Percentiles rank a stretch among this genome's conserved stretches.
phyloP scores from a whole-genome alignment of 2,329 filamentous ascomycete genomes.

The Canariomyces notabilis region DNA sequence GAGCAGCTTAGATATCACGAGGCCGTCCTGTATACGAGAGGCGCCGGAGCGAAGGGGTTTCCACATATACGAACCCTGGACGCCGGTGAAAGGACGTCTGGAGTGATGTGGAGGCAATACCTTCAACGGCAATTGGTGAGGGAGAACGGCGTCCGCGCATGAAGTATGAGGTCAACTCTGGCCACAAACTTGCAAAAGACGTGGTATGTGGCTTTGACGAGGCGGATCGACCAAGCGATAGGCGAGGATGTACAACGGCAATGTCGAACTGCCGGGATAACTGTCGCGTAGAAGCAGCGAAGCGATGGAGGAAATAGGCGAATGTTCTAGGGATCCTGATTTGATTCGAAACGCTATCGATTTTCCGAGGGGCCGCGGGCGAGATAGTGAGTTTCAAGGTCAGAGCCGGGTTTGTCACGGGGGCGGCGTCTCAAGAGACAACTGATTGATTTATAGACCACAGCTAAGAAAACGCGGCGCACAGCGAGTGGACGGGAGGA shows the following conservation, averaged over 20 bases:
- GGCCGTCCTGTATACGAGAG: background rate
- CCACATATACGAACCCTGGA: constrained; percentile 1
- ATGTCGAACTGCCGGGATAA: background rate
- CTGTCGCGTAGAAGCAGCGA: background rate
- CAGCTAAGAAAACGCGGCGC: constrained; percentile 14
- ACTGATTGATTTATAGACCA: too few relatives aligned
- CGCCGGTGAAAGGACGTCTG: constrained; percentile 11
- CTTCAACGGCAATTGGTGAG: constrained; percentile 2
- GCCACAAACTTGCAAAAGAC: constrained; percentile 14
- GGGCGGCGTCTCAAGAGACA: constrained; percentile 16
- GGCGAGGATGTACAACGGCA: background rate
- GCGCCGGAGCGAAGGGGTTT: background rate
- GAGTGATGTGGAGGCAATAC: constrained; percentile 2
- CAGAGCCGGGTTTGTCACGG: constrained; percentile 18
- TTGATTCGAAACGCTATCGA: constrained; percentile 17
- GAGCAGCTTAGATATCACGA: background rate
- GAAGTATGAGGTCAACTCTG: constrained; percentile 27
- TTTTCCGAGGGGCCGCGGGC: constrained; percentile 10
- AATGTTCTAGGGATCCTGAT: constrained; percentile 9
- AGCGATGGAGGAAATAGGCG: constrained; percentile 6
- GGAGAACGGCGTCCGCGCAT: constrained; percentile 21
- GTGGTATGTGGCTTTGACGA: constrained; percentile 12
- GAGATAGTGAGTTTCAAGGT: constrained; percentile 16
- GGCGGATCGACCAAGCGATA: constrained; percentile 19
- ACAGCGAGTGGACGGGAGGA: constrained; percentile 6